Percentiles rank a stretch among this genome's conserved stretches.
phyloP scores from a whole-genome alignment of 352 stramenopile species.

The Peronospora destructor region DNA sequence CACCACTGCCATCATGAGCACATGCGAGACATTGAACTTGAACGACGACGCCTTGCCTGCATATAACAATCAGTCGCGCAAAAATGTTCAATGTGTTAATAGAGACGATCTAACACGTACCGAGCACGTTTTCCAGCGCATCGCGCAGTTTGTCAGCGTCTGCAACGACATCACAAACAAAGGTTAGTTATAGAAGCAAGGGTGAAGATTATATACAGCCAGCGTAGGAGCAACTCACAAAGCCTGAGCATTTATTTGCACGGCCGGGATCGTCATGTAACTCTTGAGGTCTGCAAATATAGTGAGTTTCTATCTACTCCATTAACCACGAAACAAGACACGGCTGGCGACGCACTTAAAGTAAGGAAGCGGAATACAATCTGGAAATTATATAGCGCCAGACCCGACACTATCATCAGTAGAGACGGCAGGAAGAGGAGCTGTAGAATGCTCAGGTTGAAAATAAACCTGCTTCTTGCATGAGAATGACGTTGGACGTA shows the following conservation, averaged over 20 bases:
- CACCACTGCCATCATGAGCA: slow-evolving; percentile 74
- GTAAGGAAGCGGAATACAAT: slow-evolving; percentile 63
- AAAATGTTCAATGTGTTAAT: too few relatives aligned
- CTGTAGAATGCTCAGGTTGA: slow-evolving; percentile 47
- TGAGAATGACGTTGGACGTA: too few relatives aligned
- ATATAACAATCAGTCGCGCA: not conserved
- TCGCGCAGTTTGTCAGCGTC: slow-evolving; percentile 62
- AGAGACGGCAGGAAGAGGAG: slow-evolving; percentile 65
- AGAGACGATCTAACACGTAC: slow-evolving; percentile 11
- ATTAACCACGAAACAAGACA: not conserved
- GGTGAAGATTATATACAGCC: too few relatives aligned
- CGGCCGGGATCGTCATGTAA: slow-evolving; percentile 65
- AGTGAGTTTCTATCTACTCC: not conserved
- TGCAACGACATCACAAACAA: slow-evolving; percentile 8
- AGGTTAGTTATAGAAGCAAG: too few relatives aligned
- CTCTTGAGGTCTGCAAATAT: slow-evolving; percentile 39
- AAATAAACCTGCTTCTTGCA: slow-evolving; percentile 21
- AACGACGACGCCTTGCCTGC: slow-evolving; percentile 60
- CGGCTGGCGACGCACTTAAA: slow-evolving; percentile 32
- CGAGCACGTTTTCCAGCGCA: slow-evolving; percentile 63
- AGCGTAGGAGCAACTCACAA: slow-evolving; percentile 26
- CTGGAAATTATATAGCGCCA: slow-evolving; percentile 81
- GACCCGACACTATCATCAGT: slow-evolving; percentile 50
- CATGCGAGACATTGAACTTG: slow-evolving; percentile 78
- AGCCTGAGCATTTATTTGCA: slow-evolving; percentile 46